A percentile compares a stretch with the other conserved stretches of the same genome.
Conservation (phyloP, 2,329 filamentous ascomycete genomes). For the Trichoderma sp. region DNA sequence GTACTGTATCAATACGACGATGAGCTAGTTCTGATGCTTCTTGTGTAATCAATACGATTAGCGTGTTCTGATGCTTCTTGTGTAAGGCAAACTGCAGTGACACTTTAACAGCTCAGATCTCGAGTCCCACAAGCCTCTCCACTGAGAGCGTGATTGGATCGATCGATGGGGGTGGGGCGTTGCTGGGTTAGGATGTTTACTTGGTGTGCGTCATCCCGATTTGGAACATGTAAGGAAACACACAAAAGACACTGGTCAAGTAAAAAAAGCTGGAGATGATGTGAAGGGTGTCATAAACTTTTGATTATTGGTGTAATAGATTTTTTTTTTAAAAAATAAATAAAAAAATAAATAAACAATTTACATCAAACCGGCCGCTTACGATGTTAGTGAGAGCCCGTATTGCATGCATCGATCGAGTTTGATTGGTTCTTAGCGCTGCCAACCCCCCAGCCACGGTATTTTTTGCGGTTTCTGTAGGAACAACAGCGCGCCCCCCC, state of each 20-base stretch:
- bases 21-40: neutral
- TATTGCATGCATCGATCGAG: neutral
- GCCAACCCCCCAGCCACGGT: slow-evolving; percentile 25
- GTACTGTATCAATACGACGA: neutral
- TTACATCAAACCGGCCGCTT: neutral
- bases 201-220: slow-evolving; percentile 27
- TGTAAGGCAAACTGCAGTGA: neutral
- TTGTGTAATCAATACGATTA: neutral
- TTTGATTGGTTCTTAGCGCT: neutral
- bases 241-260: neutral
- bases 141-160: slow-evolving; percentile 1
- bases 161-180: slow-evolving; percentile 16
- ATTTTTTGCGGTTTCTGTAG: slow-evolving; percentile 27
- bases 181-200: slow-evolving; percentile 25
- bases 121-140: neutral
- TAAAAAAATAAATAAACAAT: neutral
- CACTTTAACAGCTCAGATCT: neutral
- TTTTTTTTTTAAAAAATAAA: no score
- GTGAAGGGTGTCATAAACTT: neutral
- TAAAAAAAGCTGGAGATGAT: neutral
- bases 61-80: neutral
- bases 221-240: slow-evolving; percentile 30
- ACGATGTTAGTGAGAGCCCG: neutral
- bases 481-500: slow-evolving; percentile 21
- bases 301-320: neutral